A percentile compares a stretch with the other conserved stretches of the same genome.
Conservation (phyloP, 2,329 filamentous ascomycete genomes). For the Dryadomyces quercus-mongolicae region DNA sequence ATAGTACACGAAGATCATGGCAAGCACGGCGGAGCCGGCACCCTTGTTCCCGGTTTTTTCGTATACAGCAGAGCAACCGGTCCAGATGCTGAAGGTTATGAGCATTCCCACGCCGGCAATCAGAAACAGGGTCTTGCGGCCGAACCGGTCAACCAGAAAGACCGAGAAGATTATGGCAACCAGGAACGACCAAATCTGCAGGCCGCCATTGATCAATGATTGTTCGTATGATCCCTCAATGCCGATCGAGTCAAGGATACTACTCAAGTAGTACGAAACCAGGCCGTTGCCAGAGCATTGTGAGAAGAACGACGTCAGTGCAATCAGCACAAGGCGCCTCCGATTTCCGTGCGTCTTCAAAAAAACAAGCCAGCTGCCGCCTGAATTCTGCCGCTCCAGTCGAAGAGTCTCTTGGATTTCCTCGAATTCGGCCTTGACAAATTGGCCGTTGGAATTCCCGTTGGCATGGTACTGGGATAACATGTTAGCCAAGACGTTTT, state of each 20-base stretch:
- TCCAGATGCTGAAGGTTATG: neutral
- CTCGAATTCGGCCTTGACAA: conserved; percentile 31
- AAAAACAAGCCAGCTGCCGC: neutral
- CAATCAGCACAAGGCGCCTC: conserved; percentile 8
- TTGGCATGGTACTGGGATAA: conserved; percentile 1
- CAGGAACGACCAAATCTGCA: conserved; percentile 7
- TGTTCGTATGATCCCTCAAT: conserved; percentile 8
- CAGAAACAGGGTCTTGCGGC: neutral
- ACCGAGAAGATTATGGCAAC: conserved; percentile 14
- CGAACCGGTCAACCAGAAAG: neutral
- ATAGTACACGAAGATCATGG: neutral
- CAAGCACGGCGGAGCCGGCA: neutral
- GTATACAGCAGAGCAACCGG: neutral
- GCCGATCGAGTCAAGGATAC: conserved; percentile 9
- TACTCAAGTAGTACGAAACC: conserved; percentile 9
- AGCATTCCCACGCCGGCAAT: neutral
- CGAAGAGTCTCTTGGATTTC: conserved; percentile 35
- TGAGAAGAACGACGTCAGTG: conserved; percentile 22
- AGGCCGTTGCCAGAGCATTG: conserved; percentile 5
- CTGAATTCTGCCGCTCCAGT: conserved; percentile 23
- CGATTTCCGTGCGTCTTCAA: conserved; percentile 1
- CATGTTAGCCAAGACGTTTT: neutral
- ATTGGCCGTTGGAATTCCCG: conserved; percentile 20
- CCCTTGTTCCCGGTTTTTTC: neutral
- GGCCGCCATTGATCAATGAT: conserved; percentile 6